Percentiles rank a stretch among this genome's conserved stretches.
Conservation (phyloP, 352 stramenopile genomes). For the Phytophthora tubulina region DNA sequence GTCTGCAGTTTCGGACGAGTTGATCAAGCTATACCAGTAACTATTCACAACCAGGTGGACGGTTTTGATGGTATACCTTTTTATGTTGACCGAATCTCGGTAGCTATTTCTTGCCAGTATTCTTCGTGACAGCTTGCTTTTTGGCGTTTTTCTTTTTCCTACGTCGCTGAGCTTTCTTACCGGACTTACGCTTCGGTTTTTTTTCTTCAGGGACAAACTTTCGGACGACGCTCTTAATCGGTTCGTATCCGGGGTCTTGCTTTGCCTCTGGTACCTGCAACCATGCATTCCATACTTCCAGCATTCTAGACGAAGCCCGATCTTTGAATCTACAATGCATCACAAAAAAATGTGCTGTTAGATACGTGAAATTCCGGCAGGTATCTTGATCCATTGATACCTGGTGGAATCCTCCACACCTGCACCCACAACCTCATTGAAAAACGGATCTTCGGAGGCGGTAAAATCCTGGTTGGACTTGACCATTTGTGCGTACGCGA, state of each 20-base stretch:
- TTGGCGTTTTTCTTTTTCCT: conserved; percentile 28
- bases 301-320: conserved; percentile 66
- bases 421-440: conserved; percentile 56
- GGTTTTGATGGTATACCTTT: conserved; percentile 8
- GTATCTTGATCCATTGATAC: conserved; percentile 21
- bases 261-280: conserved; percentile 56
- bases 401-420: conserved; percentile 49
- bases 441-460: conserved; percentile 49
- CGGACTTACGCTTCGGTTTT: not conserved
- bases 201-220: conserved; percentile 53
- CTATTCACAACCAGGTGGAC: conserved; percentile 13
- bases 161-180: conserved; percentile 16
- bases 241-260: conserved; percentile 56
- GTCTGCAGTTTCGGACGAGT: conserved; percentile 97
- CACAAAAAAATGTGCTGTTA: conserved; percentile 8
- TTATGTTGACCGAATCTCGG: not conserved
- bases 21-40: conserved; percentile 99
- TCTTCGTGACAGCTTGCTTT: conserved; percentile 8
- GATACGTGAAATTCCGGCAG: not conserved
- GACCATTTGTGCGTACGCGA: conserved; percentile 95
- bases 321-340: conserved; percentile 65
- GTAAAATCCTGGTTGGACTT: conserved; percentile 72
- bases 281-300: conserved; percentile 78
- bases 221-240: conserved; percentile 61
- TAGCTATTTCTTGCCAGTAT: conserved; percentile 14